These are phyloP conservation scores for Leishmania lainsoni DNA, from an alignment of 208 protist genomes.

Conservation along the genomic window DNA sequence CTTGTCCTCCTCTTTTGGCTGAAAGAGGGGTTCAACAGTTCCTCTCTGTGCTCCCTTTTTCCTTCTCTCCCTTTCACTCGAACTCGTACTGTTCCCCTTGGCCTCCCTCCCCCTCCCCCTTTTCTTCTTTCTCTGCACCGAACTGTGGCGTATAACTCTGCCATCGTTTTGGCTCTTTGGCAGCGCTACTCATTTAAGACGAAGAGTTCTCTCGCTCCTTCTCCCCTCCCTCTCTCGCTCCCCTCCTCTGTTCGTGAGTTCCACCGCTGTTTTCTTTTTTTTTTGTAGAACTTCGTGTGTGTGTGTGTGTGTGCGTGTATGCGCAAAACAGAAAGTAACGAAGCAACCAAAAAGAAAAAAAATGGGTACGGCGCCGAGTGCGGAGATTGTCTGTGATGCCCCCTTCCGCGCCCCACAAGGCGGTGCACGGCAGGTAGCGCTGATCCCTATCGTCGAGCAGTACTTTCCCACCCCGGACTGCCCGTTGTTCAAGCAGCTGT, in stretches of 20 bases:
- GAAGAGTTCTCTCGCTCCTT: not conserved
- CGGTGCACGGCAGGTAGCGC: constrained; percentile 38
- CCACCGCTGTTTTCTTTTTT: not conserved
- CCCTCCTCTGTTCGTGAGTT: not conserved
- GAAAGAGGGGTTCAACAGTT: not conserved
- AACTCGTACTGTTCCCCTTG: too few relatives aligned
- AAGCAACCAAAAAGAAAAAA: not conserved
- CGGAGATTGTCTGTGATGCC: constrained; percentile 44
- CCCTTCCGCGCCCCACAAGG: constrained; percentile 45
- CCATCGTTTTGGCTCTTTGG: not conserved
- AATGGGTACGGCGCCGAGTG: constrained; percentile 77
- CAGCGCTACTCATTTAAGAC: not conserved
- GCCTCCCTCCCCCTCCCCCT: too few relatives aligned
- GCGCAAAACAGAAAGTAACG: constrained; percentile 1
- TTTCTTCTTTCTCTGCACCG: too few relatives aligned
- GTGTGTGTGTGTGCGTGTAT: not conserved
- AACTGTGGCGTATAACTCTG: too few relatives aligned
- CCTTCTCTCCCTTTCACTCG: too few relatives aligned
- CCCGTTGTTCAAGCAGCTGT: constrained; percentile 60
- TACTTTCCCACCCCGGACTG: constrained; percentile 64
- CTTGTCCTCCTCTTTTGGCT: not conserved
- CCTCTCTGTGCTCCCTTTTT: too few relatives aligned
- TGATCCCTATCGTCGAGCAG: constrained; percentile 55
- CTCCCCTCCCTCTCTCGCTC: not conserved
- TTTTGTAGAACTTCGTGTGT: not conserved